Evolutionary conservation across 106 monocot genomes (phyloP).

Genomic region (Allium cepa): DNA sequence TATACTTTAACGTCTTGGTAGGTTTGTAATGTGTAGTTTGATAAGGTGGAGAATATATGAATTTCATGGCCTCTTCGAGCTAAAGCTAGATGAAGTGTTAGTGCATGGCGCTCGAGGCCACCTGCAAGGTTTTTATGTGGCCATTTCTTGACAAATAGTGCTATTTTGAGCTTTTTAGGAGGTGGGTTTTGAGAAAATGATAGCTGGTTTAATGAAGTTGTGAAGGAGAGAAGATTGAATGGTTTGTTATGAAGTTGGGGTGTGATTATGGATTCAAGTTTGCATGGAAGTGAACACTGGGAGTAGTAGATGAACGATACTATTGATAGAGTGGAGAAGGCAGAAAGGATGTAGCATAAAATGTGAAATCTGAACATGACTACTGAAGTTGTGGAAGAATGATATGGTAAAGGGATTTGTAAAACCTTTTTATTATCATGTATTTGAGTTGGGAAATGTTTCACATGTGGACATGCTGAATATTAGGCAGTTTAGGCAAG

Average conservation of each 20-base stretch:
- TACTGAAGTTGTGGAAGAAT: conserved; percentile 8
- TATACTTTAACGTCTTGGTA: conserved; percentile 17
- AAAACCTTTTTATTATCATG: not conserved
- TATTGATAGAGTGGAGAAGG: conserved; percentile 35
- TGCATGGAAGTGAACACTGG: conserved; percentile 20
- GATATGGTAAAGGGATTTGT: not conserved
- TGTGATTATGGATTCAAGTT: not conserved
- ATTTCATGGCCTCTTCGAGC: conserved; percentile 63
- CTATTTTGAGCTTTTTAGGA: conserved; percentile 48
- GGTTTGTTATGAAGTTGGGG: conserved; percentile 8
- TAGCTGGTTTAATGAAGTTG: conserved; percentile 62
- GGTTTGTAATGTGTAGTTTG: conserved; percentile 10
- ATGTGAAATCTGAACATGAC: conserved; percentile 16
- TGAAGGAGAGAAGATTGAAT: conserved; percentile 43
- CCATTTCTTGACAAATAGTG: conserved; percentile 85
- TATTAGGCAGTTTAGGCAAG: conserved; percentile 7
- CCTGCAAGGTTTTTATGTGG: conserved; percentile 50
- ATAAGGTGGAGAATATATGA: conserved; percentile 64
- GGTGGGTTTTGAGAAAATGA: conserved; percentile 51
- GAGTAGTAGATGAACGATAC: conserved; percentile 55
- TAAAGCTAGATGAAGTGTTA: conserved; percentile 69
- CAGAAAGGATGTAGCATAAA: conserved; percentile 45
- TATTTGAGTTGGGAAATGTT: conserved; percentile 6
- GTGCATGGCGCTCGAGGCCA: conserved; percentile 80
- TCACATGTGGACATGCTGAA: conserved; percentile 7